These are phyloP conservation scores for Pouteria glomerata DNA, from an alignment of 148 eudicot genomes.

Conservation along the genomic window DNA sequence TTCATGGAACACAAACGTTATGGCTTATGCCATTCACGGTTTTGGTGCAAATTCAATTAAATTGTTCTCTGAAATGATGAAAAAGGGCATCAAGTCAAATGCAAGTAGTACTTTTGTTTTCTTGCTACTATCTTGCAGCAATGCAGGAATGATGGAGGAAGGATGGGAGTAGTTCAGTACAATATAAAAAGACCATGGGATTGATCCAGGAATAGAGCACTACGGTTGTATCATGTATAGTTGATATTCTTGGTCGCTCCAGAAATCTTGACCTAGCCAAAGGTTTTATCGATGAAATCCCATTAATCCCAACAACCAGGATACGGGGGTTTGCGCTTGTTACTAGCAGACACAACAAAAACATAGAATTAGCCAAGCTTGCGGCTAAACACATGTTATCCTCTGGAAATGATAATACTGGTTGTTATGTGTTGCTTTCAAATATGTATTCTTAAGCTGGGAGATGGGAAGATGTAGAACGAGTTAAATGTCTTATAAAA, in stretches of 20 bases:
- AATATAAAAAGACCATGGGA: constrained; percentile 50
- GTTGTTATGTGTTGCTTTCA: constrained; percentile 51
- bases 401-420: constrained; percentile 42
- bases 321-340: constrained; percentile 76
- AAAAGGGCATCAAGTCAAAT: constrained; percentile 44
- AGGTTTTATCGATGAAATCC: constrained; percentile 53
- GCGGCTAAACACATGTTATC: constrained; percentile 44
- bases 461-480: constrained; percentile 58
- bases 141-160: constrained; percentile 54
- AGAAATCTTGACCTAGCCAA: constrained; percentile 44
- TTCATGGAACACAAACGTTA: constrained; percentile 78
- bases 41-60: constrained; percentile 35
- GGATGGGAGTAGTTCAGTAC: constrained; percentile 58
- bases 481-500: constrained; percentile 38
- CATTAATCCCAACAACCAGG: constrained; percentile 53
- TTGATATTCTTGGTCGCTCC: constrained; percentile 68
- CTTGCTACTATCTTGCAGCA: constrained; percentile 61
- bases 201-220: constrained; percentile 73
- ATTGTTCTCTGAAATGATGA: constrained; percentile 54
- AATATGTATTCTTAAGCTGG: constrained; percentile 59
- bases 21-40: constrained; percentile 74
- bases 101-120: constrained; percentile 69
- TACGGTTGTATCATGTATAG: constrained; percentile 76
- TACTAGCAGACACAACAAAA: constrained; percentile 51
- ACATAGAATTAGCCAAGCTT: constrained; percentile 53